phyloP scores from a whole-genome alignment of 495 filamentous ascomycete species.

The Xylaria nigripes region DNA sequence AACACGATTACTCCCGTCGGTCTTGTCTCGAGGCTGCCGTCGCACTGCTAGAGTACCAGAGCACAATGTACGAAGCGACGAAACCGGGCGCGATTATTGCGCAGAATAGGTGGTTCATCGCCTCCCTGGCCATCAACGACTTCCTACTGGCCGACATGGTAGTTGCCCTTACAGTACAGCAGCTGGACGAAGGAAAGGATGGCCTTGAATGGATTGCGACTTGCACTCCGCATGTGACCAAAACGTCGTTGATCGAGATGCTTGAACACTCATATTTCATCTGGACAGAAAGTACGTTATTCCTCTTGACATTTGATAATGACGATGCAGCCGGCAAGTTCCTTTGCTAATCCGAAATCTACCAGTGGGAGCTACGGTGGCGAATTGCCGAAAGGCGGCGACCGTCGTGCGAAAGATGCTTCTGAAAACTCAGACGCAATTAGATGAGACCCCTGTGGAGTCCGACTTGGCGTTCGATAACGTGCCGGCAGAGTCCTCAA shows the following conservation, averaged over 20 bases:
- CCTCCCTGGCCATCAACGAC: constrained; percentile 36
- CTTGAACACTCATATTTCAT: constrained; percentile 25
- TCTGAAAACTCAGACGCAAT: constrained; percentile 14
- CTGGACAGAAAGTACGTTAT: constrained; percentile 22
- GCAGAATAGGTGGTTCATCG: constrained; percentile 36
- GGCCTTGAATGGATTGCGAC: constrained; percentile 20
- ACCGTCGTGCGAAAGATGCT: constrained; percentile 21
- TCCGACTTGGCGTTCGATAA: not conserved
- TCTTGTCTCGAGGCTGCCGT: constrained; percentile 61
- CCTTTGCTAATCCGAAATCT: not conserved
- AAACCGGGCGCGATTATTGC: constrained; percentile 32
- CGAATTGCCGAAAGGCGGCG: constrained; percentile 19
- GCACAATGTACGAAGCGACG: constrained; percentile 28
- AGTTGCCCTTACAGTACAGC: constrained; percentile 34
- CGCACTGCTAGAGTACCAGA: constrained; percentile 47
- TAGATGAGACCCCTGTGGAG: not conserved
- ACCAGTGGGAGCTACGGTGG: constrained; percentile 9
- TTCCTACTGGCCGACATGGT: constrained; percentile 43
- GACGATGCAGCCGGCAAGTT: too few relatives aligned
- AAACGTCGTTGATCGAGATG: constrained; percentile 20
- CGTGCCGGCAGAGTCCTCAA: not conserved
- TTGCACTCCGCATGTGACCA: constrained; percentile 17
- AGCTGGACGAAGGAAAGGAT: constrained; percentile 22
- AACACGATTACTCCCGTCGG: constrained; percentile 60
- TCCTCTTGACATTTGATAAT: not conserved